A percentile compares a stretch with the other conserved stretches of the same genome.
phyloP scores from a whole-genome alignment of 768 basidiomycete species.

The Albatrellus ellisii region DNA sequence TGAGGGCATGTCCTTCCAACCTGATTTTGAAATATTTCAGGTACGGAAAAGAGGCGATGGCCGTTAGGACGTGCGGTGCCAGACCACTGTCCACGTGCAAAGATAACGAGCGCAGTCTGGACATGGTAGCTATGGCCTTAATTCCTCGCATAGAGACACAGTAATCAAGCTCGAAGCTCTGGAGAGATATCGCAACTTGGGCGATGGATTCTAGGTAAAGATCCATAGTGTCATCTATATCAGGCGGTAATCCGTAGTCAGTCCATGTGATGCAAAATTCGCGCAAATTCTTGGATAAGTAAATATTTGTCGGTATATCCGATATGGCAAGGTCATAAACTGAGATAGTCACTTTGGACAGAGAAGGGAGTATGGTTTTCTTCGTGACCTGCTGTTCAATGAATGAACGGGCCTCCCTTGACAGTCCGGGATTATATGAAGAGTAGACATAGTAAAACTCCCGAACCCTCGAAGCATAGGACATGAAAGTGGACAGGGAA shows the following conservation, averaged over 20 bases:
- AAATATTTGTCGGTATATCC: too few relatives aligned
- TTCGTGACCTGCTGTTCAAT: too few relatives aligned
- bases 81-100: slow-evolving; percentile 10
- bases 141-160: slow-evolving; percentile 10
- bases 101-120: slow-evolving; percentile 9
- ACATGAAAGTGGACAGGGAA: slow-evolving; percentile 4
- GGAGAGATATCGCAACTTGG: slow-evolving; percentile 6
- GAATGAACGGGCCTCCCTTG: too few relatives aligned
- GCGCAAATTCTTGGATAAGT: too few relatives aligned
- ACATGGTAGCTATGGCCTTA: slow-evolving; percentile 8
- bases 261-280: too few relatives aligned
- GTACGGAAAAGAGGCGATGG: slow-evolving; percentile 9
- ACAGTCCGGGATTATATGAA: too few relatives aligned
- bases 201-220: slow-evolving; percentile 9
- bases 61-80: slow-evolving; percentile 11
- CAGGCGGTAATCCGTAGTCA: too few relatives aligned
- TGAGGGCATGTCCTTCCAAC: slow-evolving; percentile 5
- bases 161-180: slow-evolving; percentile 8
- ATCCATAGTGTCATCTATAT: too few relatives aligned
- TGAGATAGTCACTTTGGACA: too few relatives aligned
- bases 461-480: slow-evolving; percentile 13
- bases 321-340: too few relatives aligned
- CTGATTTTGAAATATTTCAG: slow-evolving; percentile 12
- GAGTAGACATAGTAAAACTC: slow-evolving; percentile 8
- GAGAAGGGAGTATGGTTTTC: too few relatives aligned